These are phyloP conservation scores for Phytophthora citricola DNA, from an alignment of 352 stramenopile species.

Conservation along the genomic window DNA sequence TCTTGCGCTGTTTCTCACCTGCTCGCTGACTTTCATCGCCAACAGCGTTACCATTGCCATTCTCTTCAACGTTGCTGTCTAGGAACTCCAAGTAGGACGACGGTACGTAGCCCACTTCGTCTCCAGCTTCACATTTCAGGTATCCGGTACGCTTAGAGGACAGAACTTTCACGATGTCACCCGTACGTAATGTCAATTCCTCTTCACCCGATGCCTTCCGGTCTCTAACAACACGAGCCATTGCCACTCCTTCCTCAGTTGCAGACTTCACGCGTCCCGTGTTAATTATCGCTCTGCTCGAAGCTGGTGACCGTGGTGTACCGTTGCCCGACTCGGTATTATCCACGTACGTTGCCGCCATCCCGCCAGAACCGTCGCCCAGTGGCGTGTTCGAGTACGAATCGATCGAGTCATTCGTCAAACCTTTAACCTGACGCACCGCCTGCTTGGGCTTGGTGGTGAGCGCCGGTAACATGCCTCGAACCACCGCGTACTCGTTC, in stretches of 20 bases:
- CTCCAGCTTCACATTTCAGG: slow-evolving; percentile 80
- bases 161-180: slow-evolving; percentile 78
- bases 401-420: slow-evolving; percentile 90
- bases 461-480: slow-evolving; percentile 75
- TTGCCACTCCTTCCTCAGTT: slow-evolving; percentile 26
- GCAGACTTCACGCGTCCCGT: slow-evolving; percentile 28
- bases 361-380: slow-evolving; percentile 13
- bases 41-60: slow-evolving; percentile 10
- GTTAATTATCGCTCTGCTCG: slow-evolving; percentile 28
- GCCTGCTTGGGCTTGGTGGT: slow-evolving; percentile 85
- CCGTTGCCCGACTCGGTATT: slow-evolving; percentile 48
- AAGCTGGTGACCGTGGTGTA: slow-evolving; percentile 35
- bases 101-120: slow-evolving; percentile 78
- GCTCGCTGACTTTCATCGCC: slow-evolving; percentile 39
- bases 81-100: slow-evolving; percentile 89
- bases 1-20: slow-evolving; percentile 67
- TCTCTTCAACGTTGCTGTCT: slow-evolving; percentile 38
- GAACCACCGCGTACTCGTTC: not conserved
- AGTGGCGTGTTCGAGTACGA: slow-evolving; percentile 76
- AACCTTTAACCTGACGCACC: slow-evolving; percentile 78
- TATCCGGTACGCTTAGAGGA: slow-evolving; percentile 84
- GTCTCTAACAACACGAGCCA: slow-evolving; percentile 74
- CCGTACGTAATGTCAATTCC: slow-evolving; percentile 65
- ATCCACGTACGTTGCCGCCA: slow-evolving; percentile 57
- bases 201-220: slow-evolving; percentile 81